Evolutionary conservation across 2,329 filamentous ascomycete species (phyloP), one percentile per base, ranked within the genome.

Genomic region (Exophiala xenobiotica): DNA sequence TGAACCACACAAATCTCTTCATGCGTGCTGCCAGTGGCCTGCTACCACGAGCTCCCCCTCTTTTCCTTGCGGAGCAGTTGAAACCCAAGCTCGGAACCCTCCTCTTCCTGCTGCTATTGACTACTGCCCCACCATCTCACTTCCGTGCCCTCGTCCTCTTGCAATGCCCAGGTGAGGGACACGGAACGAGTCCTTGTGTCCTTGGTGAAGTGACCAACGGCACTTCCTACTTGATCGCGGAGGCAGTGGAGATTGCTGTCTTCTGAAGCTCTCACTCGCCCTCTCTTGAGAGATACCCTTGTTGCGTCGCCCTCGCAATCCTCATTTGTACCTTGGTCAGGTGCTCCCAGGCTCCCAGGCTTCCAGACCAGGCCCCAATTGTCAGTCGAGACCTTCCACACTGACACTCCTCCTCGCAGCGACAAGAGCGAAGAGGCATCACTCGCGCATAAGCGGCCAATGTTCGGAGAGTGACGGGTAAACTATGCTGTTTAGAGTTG

Each of bases 61-160:
- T 47, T 33, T 47, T 46, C 40, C 26, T 22, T 46, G 43, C 43
- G 43, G 43, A 46, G 43, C 43, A 20, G 31, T 16, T 33, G 18
- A 33, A 53, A n/a, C n/a, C 39, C 50, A 49, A 44, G 18, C n/a
- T 14, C 23, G 23, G 18, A 44, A 31, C 11, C 41, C 27, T 23
- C 23, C 41, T 22, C 23, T 31, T 27, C 16, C 14, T 26, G 11
- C 12, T 26, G 14, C 23, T 14, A 35, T 35, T 35, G 31, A 35
- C 31, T 35, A 8, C 41, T 29, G 23, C 41, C 41, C 41, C 27
- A 44, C 41, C 41, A 29, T 19, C 24, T 18, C 11, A 40, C 38
- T 40, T n/a, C n/a, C 40, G 19, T 33, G 11, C 14, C 35, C 27
- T 27, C 16, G 16, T 46, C 11, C 18, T 3, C 19, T 7, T 31